Percentiles rank a stretch among this genome's conserved stretches.
Conservation (phyloP, 208 protist genomes). For the Acanthamoeba culbertsoni region DNA sequence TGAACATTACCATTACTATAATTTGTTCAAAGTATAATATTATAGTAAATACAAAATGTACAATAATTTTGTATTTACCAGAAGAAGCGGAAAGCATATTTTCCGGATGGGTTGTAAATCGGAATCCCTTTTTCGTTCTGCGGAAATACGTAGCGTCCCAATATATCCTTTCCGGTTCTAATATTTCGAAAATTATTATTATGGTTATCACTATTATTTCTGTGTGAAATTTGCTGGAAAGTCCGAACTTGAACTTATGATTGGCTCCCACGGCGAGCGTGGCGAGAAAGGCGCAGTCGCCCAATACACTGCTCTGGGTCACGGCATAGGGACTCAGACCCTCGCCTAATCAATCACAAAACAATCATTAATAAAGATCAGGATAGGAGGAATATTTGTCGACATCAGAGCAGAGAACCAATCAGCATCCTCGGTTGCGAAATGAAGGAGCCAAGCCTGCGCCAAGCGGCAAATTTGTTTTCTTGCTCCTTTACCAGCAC, state of each 20-base stretch:
- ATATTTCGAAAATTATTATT: neutral
- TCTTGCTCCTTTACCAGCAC: slow-evolving; percentile 27
- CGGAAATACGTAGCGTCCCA: neutral
- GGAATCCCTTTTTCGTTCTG: neutral
- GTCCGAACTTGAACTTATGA: neutral
- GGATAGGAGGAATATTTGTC: neutral
- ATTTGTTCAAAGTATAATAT: neutral
- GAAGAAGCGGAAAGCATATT: slow-evolving; percentile 53
- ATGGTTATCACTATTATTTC: neutral
- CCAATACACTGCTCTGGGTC: slow-evolving; percentile 33
- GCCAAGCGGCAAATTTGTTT: neutral
- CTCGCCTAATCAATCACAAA: neutral
- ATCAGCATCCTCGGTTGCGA: slow-evolving; percentile 3
- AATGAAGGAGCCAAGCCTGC: neutral
- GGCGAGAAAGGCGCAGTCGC: slow-evolving; percentile 48
- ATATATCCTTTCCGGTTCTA: neutral
- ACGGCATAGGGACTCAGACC: slow-evolving; percentile 24
- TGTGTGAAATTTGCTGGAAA: neutral
- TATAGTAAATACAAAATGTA: neutral
- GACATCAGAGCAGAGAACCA: neutral
- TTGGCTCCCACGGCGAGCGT: neutral
- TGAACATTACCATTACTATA: neutral
- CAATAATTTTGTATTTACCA: neutral
- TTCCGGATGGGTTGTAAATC: slow-evolving; percentile 41
- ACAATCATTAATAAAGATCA: neutral